Evolutionary conservation across 2,329 filamentous ascomycete species (phyloP).

Genomic region (Xylariaceae sp.): DNA sequence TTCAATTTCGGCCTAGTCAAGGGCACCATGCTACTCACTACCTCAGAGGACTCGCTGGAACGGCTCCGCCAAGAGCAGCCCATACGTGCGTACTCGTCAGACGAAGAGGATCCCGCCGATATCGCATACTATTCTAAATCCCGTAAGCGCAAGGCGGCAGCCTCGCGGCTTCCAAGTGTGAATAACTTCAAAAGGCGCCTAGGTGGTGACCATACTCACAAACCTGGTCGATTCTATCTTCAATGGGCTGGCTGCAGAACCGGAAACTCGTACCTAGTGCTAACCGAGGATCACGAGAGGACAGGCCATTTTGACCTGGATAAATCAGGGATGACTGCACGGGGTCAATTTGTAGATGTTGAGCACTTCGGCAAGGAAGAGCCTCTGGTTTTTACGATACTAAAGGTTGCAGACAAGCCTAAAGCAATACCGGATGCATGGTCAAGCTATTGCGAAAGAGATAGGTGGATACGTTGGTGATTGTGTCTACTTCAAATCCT

Average conservation of each 20-base stretch:
- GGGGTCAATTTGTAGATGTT: constrained; percentile 3
- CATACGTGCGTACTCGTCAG: background rate
- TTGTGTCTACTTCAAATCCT: background rate
- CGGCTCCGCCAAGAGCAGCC: constrained; percentile 15
- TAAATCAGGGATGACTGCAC: constrained; percentile 18
- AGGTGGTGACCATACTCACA: background rate
- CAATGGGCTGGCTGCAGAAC: constrained; percentile 18
- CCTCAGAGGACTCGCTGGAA: constrained; percentile 16
- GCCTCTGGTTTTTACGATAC: constrained; percentile 18
- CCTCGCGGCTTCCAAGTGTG: background rate
- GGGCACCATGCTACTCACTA: constrained; percentile 21
- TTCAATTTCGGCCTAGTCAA: constrained; percentile 15
- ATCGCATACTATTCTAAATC: background rate
- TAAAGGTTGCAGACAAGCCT: constrained; percentile 17
- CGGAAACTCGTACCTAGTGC: background rate
- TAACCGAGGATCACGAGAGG: constrained; percentile 16
- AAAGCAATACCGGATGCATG: constrained; percentile 4
- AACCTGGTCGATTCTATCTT: constrained; percentile 14
- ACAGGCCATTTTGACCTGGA: constrained; percentile 19
- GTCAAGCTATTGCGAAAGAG: constrained; percentile 21
- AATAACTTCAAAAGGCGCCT: constrained; percentile 17
- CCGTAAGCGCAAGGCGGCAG: constrained; percentile 13
- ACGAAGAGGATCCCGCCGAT: background rate
- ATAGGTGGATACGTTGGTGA: constrained; percentile 16
- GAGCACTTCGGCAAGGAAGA: background rate